phyloP scores from a whole-genome alignment of 805 yeast genomes.

The Kodamaea lidongshanica region DNA sequence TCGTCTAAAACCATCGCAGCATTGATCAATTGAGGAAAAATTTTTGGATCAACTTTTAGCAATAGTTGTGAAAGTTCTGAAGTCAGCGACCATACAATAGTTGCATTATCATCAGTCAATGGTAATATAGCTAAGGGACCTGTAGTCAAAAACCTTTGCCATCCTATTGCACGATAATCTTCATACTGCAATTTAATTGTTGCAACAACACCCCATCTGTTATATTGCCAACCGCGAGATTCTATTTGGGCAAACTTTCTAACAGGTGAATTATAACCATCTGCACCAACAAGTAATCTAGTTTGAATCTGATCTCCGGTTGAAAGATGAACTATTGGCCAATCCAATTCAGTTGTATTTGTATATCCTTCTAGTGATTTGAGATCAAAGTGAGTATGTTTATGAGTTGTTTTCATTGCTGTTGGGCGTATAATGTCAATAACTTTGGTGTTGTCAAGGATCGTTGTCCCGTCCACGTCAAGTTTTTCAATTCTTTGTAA shows the following conservation, averaged over 20 bases:
- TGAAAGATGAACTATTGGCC: slow-evolving; percentile 72
- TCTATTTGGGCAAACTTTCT: slow-evolving; percentile 73
- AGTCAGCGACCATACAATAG: slow-evolving; percentile 89
- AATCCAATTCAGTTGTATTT: slow-evolving; percentile 35
- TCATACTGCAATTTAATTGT: slow-evolving; percentile 71
- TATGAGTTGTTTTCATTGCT: slow-evolving; percentile 5
- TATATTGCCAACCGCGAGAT: slow-evolving; percentile 88
- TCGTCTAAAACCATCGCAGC: slow-evolving; percentile 80
- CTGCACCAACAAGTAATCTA: slow-evolving; percentile 86
- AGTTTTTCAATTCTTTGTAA: slow-evolving; percentile 40
- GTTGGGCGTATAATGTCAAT: slow-evolving; percentile 36
- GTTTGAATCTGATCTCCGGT: slow-evolving; percentile 61
- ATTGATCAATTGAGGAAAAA: slow-evolving; percentile 67
- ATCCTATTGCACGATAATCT: slow-evolving; percentile 68
- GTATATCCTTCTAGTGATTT: slow-evolving; percentile 15
- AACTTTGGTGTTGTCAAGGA: slow-evolving; percentile 66
- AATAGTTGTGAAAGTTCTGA: slow-evolving; percentile 66
- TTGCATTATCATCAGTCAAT: slow-evolving; percentile 77
- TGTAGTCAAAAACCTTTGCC: slow-evolving; percentile 86
- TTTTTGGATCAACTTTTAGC: slow-evolving; percentile 49
- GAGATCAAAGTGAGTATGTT: slow-evolving; percentile 12
- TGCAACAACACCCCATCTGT: slow-evolving; percentile 88
- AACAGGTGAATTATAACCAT: slow-evolving; percentile 92
- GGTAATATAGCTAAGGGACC: slow-evolving; percentile 95
- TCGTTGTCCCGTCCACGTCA: slow-evolving; percentile 24